phyloP scores from a whole-genome alignment of 2,329 filamentous ascomycete genomes.

The Sordariomycetes sp. region DNA sequence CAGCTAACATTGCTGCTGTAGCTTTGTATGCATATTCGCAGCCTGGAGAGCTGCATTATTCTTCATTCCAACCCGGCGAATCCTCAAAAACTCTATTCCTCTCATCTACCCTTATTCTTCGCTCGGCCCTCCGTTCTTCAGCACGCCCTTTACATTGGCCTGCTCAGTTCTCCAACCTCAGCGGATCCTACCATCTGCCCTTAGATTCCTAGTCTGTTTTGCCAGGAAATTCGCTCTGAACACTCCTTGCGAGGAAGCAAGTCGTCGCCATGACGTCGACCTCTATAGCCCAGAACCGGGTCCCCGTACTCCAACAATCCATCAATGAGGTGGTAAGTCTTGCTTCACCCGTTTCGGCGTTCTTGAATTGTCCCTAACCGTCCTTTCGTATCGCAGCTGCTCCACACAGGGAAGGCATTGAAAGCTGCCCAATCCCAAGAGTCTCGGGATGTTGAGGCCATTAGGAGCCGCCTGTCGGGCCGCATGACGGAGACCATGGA shows the following conservation, averaged over 20 bases:
- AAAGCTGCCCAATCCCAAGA: constrained; percentile 35
- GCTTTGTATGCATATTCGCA: too few relatives aligned
- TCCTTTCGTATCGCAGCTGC: constrained; percentile 28
- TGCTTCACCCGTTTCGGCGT: neutral
- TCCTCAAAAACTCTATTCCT: too few relatives aligned
- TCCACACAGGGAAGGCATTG: constrained; percentile 48
- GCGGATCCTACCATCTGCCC: neutral
- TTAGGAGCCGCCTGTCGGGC: constrained; percentile 21
- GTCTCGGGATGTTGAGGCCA: constrained; percentile 22
- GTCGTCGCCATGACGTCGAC: neutral
- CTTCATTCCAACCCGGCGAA: too few relatives aligned
- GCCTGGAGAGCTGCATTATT: too few relatives aligned
- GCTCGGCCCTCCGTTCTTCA: too few relatives aligned
- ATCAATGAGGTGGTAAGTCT: constrained; percentile 43
- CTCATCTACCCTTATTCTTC: too few relatives aligned
- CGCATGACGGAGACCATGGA: constrained; percentile 36
- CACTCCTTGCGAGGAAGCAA: neutral
- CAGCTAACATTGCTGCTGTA: neutral
- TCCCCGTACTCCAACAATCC: constrained; percentile 39
- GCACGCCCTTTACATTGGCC: too few relatives aligned
- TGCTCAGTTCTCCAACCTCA: neutral
- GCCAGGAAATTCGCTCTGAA: neutral
- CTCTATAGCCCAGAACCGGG: constrained; percentile 18
- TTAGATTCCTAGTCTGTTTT: neutral
- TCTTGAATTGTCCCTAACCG: neutral